Conservation (phyloP, 371 early-diverging fungal genomes). For the Fennellomyces sp. region DNA sequence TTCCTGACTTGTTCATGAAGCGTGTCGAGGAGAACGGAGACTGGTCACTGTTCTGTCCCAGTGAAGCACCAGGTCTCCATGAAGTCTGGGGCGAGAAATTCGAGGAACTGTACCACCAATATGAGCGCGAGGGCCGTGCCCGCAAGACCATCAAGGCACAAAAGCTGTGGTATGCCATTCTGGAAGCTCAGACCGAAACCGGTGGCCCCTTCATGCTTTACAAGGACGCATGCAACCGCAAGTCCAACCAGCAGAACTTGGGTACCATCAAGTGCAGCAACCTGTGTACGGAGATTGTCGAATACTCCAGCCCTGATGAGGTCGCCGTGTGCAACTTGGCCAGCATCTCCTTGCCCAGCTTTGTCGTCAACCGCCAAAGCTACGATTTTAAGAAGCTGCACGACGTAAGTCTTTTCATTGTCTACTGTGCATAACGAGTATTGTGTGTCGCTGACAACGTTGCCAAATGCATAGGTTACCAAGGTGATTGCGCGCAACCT, state of each 20-base stretch:
- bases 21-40: slow-evolving; percentile 94
- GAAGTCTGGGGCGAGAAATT: slow-evolving; percentile 98
- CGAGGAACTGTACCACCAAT: slow-evolving; percentile 86
- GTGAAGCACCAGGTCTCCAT: slow-evolving; percentile 92
- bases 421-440: too few species aligned
- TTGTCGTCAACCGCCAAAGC: slow-evolving; percentile 69
- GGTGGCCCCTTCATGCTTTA: slow-evolving; percentile 99
- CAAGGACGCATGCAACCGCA: slow-evolving; percentile 94
- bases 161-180: slow-evolving; percentile 98
- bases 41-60: slow-evolving; percentile 98
- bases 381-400: slow-evolving; percentile 80
- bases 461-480: slow-evolving; percentile 46
- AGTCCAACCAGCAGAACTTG: slow-evolving; percentile 97
- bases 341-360: slow-evolving; percentile 95
- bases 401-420: slow-evolving; percentile 39
- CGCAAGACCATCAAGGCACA: slow-evolving; percentile 94
- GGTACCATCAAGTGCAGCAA: slow-evolving; percentile 95
- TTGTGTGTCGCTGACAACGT: neutral
- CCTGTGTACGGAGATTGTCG: slow-evolving; percentile 93
- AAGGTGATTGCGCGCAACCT: slow-evolving; percentile 92
- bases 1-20: slow-evolving; percentile 99
- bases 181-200: slow-evolving; percentile 99
- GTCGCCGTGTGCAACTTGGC: slow-evolving; percentile 99
- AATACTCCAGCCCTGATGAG: slow-evolving; percentile 96
- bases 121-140: slow-evolving; percentile 89